These are phyloP conservation scores for Suillus occidentalis DNA, from an alignment of 768 basidiomycete genomes.

Conservation along the genomic window DNA sequence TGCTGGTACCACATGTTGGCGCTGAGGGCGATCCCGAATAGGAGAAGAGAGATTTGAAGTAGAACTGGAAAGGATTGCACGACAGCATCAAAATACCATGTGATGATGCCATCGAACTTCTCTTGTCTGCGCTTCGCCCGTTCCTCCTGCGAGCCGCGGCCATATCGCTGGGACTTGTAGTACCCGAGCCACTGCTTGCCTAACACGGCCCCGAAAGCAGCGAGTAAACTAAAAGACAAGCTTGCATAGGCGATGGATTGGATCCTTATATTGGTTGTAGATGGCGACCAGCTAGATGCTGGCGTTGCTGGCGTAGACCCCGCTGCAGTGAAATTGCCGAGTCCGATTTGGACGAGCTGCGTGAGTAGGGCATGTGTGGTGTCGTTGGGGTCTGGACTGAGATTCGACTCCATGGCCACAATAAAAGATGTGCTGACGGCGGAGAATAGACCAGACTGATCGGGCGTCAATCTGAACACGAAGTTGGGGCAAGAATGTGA, in stretches of 20 bases:
- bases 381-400: conserved; percentile 11
- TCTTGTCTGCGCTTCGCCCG: conserved; percentile 4
- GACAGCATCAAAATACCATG: too few relatives aligned
- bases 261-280: background rate
- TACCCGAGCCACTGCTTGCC: conserved; percentile 19
- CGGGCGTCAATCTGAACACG: background rate
- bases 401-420: conserved; percentile 8
- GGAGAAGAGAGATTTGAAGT: too few relatives aligned
- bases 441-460: conserved; percentile 16
- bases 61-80: too few relatives aligned
- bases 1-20: too few relatives aligned
- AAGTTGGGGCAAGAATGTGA: background rate
- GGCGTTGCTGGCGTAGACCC: background rate
- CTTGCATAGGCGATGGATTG: conserved; percentile 15
- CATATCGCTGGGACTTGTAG: background rate
- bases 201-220: conserved; percentile 15
- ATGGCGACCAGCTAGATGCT: background rate
- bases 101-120: too few relatives aligned
- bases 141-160: conserved; percentile 8
- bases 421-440: conserved; percentile 16
- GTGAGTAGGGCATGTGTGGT: conserved; percentile 14
- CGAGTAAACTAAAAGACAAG: conserved; percentile 10
- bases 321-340: conserved; percentile 6
- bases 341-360: conserved; percentile 9
- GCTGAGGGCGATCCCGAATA: too few relatives aligned